These are phyloP conservation scores for Fusarium veterinarium DNA, from an alignment of 2,329 filamentous ascomycete genomes.

Conservation along the genomic window DNA sequence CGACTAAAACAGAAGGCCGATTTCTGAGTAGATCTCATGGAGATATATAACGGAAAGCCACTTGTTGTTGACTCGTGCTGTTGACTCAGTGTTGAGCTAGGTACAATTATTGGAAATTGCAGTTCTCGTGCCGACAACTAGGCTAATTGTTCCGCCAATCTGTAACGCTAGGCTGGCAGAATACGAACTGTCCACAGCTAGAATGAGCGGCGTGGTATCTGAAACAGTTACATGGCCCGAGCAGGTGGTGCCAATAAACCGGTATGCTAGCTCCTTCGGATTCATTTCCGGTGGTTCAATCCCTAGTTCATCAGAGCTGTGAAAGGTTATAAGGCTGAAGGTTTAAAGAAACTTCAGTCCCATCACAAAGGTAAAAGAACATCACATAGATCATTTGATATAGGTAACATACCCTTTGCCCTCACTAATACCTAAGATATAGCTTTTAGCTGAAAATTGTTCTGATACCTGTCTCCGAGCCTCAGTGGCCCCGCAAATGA, in stretches of 20 bases:
- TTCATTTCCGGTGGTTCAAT: not conserved
- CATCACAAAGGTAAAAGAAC: not conserved
- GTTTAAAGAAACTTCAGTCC: accelerated
- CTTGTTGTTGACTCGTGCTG: not conserved
- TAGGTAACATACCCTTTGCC: too few species aligned
- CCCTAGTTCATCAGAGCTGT: not conserved
- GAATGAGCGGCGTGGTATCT: not conserved
- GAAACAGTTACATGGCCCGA: not conserved
- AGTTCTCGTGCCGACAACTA: not conserved
- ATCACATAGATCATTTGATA: too few species aligned
- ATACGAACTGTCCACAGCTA: not conserved
- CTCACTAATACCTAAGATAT: too few species aligned
- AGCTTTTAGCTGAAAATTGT: too few species aligned
- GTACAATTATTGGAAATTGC: not conserved
- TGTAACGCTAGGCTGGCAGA: not conserved
- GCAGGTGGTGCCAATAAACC: not conserved
- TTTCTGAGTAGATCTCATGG: not conserved
- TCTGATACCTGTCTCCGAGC: accelerated
- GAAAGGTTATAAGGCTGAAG: not conserved
- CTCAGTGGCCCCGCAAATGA: accelerated
- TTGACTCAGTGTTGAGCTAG: not conserved
- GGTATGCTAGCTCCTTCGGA: not conserved
- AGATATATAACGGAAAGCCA: not conserved
- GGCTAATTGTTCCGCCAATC: not conserved
- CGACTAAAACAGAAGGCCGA: too few species aligned